phyloP scores from a whole-genome alignment of 1,284 basidiomycete species.

The Cutaneotrichosporon cutaneum region DNA sequence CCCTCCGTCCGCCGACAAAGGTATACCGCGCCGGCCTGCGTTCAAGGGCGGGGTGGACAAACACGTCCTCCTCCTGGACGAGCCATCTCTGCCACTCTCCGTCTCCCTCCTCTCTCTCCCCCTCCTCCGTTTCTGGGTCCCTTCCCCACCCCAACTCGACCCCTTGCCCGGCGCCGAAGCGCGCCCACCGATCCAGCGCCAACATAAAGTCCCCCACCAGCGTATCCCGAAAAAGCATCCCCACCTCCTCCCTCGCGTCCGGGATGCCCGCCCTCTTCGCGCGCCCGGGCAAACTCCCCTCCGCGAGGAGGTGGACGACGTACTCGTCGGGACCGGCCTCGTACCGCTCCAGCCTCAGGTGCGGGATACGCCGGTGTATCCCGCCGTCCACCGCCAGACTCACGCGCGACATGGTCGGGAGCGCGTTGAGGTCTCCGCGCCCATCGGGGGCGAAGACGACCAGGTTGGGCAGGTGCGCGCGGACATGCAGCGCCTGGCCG shows the following conservation, averaged over 20 bases:
- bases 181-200: not conserved
- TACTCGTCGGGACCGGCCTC: constrained; percentile 1
- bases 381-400: not conserved
- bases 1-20: not conserved
- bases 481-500: not conserved
- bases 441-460: not conserved
- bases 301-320: not conserved
- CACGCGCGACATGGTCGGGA: not conserved
- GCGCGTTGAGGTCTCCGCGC: not conserved
- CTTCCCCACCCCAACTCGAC: not conserved
- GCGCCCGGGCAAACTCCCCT: not conserved
- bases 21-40: not conserved
- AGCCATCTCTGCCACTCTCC: not conserved
- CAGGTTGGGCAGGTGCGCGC: not conserved
- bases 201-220: not conserved
- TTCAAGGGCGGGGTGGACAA: not conserved
- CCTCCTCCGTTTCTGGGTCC: not conserved
- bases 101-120: too few relatives aligned
- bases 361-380: not conserved
- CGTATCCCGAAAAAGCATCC: not conserved
- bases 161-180: not conserved
- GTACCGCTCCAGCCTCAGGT: not conserved
- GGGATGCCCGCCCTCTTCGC: not conserved
- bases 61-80: not conserved
- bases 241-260: not conserved